These are phyloP conservation scores for Diaporthe eres DNA, from an alignment of 2,329 filamentous ascomycete genomes.

Conservation along the genomic window DNA sequence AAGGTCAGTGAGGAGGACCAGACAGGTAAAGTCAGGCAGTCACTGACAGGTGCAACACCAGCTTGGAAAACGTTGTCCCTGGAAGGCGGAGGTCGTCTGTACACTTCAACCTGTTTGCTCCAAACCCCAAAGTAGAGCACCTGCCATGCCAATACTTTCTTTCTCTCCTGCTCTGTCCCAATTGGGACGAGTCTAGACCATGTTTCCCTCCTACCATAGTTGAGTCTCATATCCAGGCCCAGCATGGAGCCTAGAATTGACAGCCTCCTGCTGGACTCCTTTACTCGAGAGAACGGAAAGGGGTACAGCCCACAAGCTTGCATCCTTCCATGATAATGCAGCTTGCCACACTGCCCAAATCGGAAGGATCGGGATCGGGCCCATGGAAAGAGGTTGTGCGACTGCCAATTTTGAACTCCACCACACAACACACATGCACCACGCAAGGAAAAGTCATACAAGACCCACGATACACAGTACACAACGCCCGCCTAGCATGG, in stretches of 20 bases:
- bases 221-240: neutral
- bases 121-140: neutral
- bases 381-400: slow-evolving; percentile 11
- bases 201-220: neutral
- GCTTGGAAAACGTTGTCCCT: neutral
- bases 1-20: neutral
- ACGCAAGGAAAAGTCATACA: neutral
- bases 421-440: neutral
- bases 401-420: slow-evolving; percentile 5
- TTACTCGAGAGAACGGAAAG: neutral
- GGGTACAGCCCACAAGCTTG: neutral
- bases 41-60: neutral
- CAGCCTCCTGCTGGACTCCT: neutral
- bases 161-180: neutral
- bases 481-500: neutral
- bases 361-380: slow-evolving; percentile 20
- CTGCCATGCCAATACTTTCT: neutral
- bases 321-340: neutral
- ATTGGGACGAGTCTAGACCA: neutral
- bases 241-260: neutral
- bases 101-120: neutral
- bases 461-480: neutral
- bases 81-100: neutral
- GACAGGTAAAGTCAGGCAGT: neutral
- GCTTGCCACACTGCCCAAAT: neutral